Evolutionary conservation across 179 eudicot genomes (phyloP), one percentile per base, ranked within the genome.

Genomic region (Heliamphora pulchella): DNA sequence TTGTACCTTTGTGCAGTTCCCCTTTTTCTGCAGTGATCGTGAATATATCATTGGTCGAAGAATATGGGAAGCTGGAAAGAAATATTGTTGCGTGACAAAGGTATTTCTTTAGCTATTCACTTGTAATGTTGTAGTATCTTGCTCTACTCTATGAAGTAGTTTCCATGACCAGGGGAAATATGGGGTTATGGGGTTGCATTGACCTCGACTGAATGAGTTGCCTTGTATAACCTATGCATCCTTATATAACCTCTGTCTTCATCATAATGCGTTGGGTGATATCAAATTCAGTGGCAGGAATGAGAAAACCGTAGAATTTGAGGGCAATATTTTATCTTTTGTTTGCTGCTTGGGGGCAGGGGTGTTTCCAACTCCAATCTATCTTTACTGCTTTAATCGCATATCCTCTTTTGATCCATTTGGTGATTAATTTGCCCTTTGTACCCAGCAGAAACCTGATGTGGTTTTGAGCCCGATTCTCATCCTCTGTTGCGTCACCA

Each of bases 1-100:
- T 75, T 67, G 31, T 71, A 81, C 44, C 54, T 80, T 43, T 82
- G 58, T 81, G 80, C 91, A 95, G 98, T 95, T 95, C 85, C 98
- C 98, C 39, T 95, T 95, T 81, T 95, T 95, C 93, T 95, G 98
- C 77, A 95, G 98, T 84, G 98, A 95, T 86, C 89, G 98, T 17
- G 98, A 95, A 85, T 95, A 95, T 83, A 88, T 93, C 66, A 95
- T 95, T 80, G 96, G 93, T 72, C 87, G 95, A 80, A 89, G 98
- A 78, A 93, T 95, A 71, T 95, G 98, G 98, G 98, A 95, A 88
- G 89, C 91, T 78, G 98, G 93, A 74, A 93, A 86, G 78, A 83
- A 89, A 18, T 93, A 84, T 86, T 95, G 92, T 62, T 95, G 98
- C 31, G 86, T 93, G 76, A 93, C 98, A 2, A 95, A 95, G 98